Base-by-base conservation (phyloP, 495 filamentous ascomycete species). In the Podospora didyma region DNA sequence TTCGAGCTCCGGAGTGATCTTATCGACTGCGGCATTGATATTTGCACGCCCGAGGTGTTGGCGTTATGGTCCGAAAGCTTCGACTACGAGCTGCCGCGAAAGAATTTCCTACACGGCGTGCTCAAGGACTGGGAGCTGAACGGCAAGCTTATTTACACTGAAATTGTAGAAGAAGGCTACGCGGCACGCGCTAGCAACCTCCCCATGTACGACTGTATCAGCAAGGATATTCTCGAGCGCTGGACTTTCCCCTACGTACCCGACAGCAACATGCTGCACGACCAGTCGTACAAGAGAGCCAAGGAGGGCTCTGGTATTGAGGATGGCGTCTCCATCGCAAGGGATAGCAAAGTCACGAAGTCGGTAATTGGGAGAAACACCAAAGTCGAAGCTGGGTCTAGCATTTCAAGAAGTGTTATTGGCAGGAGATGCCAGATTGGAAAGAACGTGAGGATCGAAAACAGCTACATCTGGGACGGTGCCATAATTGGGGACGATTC, bases 61-160 rank as follows among this genome's bases (percentile, higher is more conserved):
- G 91, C 92, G 26, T 74, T 96, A 56, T 99, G 94, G 90, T 92
- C 90, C 7, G 94, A 99, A 67, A 95, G 90, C 67, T 99, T 99
- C 69, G 94, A 99, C 72, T 97, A 94, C 73, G 88, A 96, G 65
- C 77, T 88, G 3, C 89, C 94, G 7, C 83, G 94, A 53, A 86
- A 86, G 60, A 90, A 96, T 63, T 97, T 96, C 63, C 69, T 99
- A 23, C 86, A 89, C 60, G 90, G 91, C 56, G 90, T 97, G 16
- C 77, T 99, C 21, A 97, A 96, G 71, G 94, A 99, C 65, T 95
- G 88, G 70, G 94, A 99, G 69, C 79, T 97, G 46, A 96, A 97
- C 71, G 91, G 90, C 22, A 97, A 97, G 76, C 91, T 90, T 5
- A 88, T 99, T 26, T 90, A 96, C 67, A 88, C 89, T n/a, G 84